These are phyloP conservation scores for Aspergillus sp. DNA, from an alignment of 2,329 filamentous ascomycete genomes.

Conservation along the genomic window DNA sequence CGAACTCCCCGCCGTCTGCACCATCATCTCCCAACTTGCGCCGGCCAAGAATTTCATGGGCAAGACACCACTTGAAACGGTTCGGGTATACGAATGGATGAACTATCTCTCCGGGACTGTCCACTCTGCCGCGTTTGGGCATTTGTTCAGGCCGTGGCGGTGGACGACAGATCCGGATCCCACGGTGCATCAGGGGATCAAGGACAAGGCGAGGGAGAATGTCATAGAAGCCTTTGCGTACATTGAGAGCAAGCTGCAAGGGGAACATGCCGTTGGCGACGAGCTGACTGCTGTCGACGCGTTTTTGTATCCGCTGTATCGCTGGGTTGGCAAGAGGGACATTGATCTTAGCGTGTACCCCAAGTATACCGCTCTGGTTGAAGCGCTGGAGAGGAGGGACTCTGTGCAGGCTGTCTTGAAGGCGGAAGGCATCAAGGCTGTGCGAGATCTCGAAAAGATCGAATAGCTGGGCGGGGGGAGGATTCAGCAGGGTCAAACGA, in stretches of 20 bases:
- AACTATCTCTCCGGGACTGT: constrained; percentile 40
- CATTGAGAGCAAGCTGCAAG: background rate
- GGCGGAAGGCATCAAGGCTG: background rate
- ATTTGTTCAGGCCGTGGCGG: constrained; percentile 30
- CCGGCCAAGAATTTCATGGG: constrained; percentile 36
- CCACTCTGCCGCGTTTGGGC: constrained; percentile 35
- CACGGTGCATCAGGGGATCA: background rate
- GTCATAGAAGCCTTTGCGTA: background rate
- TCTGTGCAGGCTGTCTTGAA: background rate
- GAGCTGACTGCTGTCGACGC: constrained; percentile 42
- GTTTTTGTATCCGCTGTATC: constrained; percentile 39
- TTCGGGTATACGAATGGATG: constrained; percentile 42
- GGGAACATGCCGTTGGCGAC: constrained; percentile 25
- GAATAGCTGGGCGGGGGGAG: too few relatives aligned
- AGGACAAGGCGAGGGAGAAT: background rate
- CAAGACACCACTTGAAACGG: constrained; percentile 31
- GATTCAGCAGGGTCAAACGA: too few relatives aligned
- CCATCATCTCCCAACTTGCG: constrained; percentile 35
- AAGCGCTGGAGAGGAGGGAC: background rate
- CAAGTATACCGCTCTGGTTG: background rate
- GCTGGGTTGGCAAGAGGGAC: constrained; percentile 31
- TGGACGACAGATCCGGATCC: constrained; percentile 28
- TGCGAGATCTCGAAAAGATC: background rate
- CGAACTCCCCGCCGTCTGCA: constrained; percentile 39
- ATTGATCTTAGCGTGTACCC: background rate